A percentile compares a stretch with the other conserved stretches of the same genome.
Evolutionary conservation across 2,329 filamentous ascomycete species (phyloP).

Genomic region (Trichoderma atroviride): DNA sequence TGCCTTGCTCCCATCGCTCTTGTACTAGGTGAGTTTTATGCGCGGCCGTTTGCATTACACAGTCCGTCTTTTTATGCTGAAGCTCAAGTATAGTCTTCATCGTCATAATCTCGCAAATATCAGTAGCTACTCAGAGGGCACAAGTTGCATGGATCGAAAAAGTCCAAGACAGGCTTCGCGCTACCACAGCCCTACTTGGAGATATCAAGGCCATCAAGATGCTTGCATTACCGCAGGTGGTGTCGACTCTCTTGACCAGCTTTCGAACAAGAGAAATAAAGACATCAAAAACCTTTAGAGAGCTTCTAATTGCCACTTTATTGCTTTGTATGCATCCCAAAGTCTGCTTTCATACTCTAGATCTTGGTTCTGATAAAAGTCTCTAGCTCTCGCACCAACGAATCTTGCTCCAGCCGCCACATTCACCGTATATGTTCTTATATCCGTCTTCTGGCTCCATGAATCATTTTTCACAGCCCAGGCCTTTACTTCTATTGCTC

Average conservation of each 20-base stretch:
- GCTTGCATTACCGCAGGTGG: conserved; percentile 38
- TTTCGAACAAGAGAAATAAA: conserved; percentile 37
- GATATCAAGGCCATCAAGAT: conserved; percentile 53
- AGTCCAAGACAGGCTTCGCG: conserved; percentile 47
- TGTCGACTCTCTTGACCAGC: conserved; percentile 34
- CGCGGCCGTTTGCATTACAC: neutral
- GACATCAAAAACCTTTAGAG: conserved; percentile 36
- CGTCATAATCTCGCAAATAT: conserved; percentile 29
- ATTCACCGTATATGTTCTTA: conserved; percentile 35
- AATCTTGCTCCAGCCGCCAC: conserved; percentile 34
- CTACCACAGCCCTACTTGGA: conserved; percentile 46
- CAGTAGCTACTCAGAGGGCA: conserved; percentile 28
- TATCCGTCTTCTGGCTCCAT: conserved; percentile 33
- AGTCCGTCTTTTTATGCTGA: neutral
- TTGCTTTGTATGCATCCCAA: conserved; percentile 30
- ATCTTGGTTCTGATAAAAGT: conserved; percentile 4
- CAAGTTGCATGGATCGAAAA: conserved; percentile 46
- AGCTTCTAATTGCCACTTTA: conserved; percentile 31
- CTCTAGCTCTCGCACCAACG: conserved; percentile 30
- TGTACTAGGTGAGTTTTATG: conserved; percentile 21
- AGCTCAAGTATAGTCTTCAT: conserved; percentile 29
- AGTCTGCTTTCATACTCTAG: neutral
- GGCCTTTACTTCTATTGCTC: conserved; percentile 31
- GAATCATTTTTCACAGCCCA: conserved; percentile 32
- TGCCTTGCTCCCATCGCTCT: conserved; percentile 35